Base-by-base conservation (phyloP, 208 protist species). In the Lotmaria passim region DNA sequence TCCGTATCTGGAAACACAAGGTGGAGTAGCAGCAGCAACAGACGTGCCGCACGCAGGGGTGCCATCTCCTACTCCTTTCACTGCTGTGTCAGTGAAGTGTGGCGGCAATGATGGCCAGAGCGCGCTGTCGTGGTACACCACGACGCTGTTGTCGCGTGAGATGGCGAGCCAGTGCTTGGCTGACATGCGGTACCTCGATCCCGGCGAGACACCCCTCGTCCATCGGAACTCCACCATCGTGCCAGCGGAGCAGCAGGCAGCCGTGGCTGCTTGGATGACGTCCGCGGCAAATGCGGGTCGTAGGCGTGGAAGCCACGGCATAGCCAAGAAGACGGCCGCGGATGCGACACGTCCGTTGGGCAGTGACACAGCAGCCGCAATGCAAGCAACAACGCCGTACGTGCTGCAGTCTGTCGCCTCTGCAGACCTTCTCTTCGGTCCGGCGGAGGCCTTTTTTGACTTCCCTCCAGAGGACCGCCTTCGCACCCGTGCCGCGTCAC, bases 361-460 rank as follows among this genome's bases (percentile, higher is more conserved):
- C n/a, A 30, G 28, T 28, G 55, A 15, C 4, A 12, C 36, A 12
- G 1, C 33, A 5, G 4, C 55, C 7, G 19, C 55, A 4, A 8
- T 36, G 12, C 28, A 17, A 0, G 31, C 57, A 4, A 38, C 59
- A 23, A 64, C 73, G 7, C 73, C 64, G 56, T 78, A 59, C 38
- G 57, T 70, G 30, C 50, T 78, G 31, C 73, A 78, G 65, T 41
- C 59, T 1, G 73, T 56, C 33, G 73, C 78, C 14, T 82, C 79
- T n/a, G 68, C 73, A 0, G 80, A 83, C 39, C 71, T 89, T 21
- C 58, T 89, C 26, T 89, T 89, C 59, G 66, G 63, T 38, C 79
- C 70, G 21, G 83, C 83, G 17, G 83, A 86, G 65, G 73, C 62
- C 0, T 89, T 89, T 56, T 83, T 89, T 56, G 41, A 74, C 39